Evolutionary conservation across 2,329 filamentous ascomycete species (phyloP), one percentile per base, ranked within the genome.

Genomic region (Colletotrichum sp.): DNA sequence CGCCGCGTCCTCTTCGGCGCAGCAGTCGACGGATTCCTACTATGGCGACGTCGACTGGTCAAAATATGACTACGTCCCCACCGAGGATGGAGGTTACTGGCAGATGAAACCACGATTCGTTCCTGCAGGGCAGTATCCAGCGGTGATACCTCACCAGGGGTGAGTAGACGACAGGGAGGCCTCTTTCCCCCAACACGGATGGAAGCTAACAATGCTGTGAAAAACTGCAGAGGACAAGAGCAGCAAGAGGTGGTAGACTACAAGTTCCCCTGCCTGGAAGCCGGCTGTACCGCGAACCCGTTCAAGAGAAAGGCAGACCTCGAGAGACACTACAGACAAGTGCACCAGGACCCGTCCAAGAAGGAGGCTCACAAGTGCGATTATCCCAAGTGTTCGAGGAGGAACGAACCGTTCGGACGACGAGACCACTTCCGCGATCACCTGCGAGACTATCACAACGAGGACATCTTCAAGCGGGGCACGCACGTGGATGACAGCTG

Each of bases 341-440:
- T 86, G 19, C 90, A 92, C 80, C 81, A 82, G 15, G 83, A 84
- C 0, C 83, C 84, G 3, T 82, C 82, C 22, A 79, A 85, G 64
- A 89, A 88, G 77, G 83, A 85, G 15, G 81, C 84, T 22, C 90
- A 85, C 79, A 82, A 80, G 25, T 92, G 90, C 82, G 90, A 92
- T 84, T 91, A 91, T 79, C 81, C 83, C 22, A 84, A 81, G 68
- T 92, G 90, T 80, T 76, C 81, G 29, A 87, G 90, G 9, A 83
- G 82, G 32, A 80, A 81, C 8, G 82, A 86, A 4, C 87, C 89
- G 3, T 92, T 92, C 79, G 85, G 86, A 78, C 87, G 90, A 39
- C 86, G 88, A 36, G 90, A 92, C 77, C 90, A 92, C 82, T 90
- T 87, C 80, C 86, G 90, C 49, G 90, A 91, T 73, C 90, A 92